Conservation (phyloP, 805 yeast species). For the Grigorovia yakushimaensis region DNA sequence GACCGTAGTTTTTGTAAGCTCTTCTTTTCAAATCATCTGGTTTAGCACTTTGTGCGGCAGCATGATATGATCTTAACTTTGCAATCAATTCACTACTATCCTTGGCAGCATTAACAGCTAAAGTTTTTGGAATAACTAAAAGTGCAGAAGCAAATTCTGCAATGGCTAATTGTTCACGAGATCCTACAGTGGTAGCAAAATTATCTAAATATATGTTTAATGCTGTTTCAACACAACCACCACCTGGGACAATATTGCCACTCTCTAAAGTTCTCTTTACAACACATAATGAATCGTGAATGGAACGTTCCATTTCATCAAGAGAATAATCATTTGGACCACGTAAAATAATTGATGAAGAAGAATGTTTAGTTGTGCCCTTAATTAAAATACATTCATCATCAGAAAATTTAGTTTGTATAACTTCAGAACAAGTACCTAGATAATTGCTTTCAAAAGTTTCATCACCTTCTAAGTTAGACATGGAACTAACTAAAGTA, state of each 20-base stretch:
- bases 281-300: constrained; percentile 89
- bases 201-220: constrained; percentile 89
- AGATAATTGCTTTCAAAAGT: constrained; percentile 75
- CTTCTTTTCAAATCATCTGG: constrained; percentile 77
- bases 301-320: constrained; percentile 97
- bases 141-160: constrained; percentile 93
- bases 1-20: constrained; percentile 82
- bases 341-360: constrained; percentile 84
- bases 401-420: constrained; percentile 84
- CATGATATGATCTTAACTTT: constrained; percentile 90
- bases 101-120: constrained; percentile 96
- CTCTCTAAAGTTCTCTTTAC: constrained; percentile 93
- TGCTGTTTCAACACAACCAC: constrained; percentile 98
- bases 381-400: constrained; percentile 92
- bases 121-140: constrained; percentile 87
- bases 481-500: constrained; percentile 72
- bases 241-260: constrained; percentile 95
- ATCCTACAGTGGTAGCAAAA: constrained; percentile 95
- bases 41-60: constrained; percentile 82
- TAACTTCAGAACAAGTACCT: constrained; percentile 86
- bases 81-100: constrained; percentile 93
- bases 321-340: constrained; percentile 92
- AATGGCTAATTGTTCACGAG: constrained; percentile 95
- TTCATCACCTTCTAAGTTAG: constrained; percentile 94
- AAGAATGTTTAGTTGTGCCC: constrained; percentile 85